phyloP scores from a whole-genome alignment of 805 yeast species.

The Metschnikowia arizonensis region DNA sequence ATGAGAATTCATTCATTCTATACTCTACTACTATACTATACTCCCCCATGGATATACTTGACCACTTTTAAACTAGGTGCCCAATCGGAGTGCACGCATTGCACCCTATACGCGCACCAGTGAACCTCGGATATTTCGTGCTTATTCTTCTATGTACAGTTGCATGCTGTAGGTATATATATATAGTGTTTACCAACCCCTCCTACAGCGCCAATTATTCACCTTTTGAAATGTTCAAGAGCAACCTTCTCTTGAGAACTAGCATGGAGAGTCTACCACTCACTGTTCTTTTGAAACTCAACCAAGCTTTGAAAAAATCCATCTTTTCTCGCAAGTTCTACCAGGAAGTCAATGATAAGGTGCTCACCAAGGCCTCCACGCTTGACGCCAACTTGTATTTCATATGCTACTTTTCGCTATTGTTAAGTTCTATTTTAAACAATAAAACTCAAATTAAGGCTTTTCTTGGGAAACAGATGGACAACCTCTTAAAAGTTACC shows the following conservation, averaged over 20 bases:
- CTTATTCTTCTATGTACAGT: slow-evolving; percentile 1
- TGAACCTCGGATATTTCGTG: slow-evolving; percentile 3
- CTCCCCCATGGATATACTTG: too few relatives aligned
- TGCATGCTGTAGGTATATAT: background rate
- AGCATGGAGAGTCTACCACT: slow-evolving; percentile 18
- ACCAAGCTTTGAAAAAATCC: slow-evolving; percentile 27
- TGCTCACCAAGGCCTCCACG: slow-evolving; percentile 30
- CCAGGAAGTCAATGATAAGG: slow-evolving; percentile 39
- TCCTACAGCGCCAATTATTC: background rate
- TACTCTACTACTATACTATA: too few relatives aligned
- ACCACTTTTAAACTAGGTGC: too few relatives aligned
- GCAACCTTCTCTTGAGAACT: too few relatives aligned
- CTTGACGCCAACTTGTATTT: slow-evolving; percentile 40
- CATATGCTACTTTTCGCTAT: slow-evolving; percentile 40
- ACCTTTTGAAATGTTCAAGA: background rate
- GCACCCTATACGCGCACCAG: background rate
- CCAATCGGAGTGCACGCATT: slow-evolving; percentile 1
- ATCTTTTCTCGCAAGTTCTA: slow-evolving; percentile 37
- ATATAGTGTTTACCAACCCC: background rate
- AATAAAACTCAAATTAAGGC: slow-evolving; percentile 32
- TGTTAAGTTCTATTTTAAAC: slow-evolving; percentile 33
- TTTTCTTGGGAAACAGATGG: slow-evolving; percentile 27
- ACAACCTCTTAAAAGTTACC: slow-evolving; percentile 20
- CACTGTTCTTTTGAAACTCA: slow-evolving; percentile 25
- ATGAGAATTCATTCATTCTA: too few relatives aligned